Conservation (phyloP, 2,329 filamentous ascomycete genomes). For the Sphaerulina vaccinii region DNA sequence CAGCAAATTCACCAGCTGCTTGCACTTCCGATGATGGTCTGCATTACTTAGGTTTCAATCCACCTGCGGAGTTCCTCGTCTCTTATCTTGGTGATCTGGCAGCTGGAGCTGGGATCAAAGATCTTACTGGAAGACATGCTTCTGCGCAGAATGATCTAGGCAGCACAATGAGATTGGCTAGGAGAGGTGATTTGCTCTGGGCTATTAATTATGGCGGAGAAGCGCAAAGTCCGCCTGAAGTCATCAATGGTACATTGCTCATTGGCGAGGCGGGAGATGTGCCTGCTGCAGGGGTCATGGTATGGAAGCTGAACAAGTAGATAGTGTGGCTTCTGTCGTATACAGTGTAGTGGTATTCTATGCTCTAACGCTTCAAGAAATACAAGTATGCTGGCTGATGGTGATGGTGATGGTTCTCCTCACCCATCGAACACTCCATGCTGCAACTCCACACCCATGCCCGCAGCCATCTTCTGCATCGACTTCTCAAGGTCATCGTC, state of each 20-base stretch:
- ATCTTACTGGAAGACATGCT: constrained; percentile 19
- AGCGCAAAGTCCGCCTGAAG: constrained; percentile 16
- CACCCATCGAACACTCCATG: constrained; percentile 85
- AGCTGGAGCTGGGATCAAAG: constrained; percentile 19
- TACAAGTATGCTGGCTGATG: too few relatives aligned
- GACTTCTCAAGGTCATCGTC: constrained; percentile 88
- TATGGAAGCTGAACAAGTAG: constrained; percentile 28
- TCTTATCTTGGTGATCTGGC: constrained; percentile 26
- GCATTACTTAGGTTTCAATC: constrained; percentile 29
- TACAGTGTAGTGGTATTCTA: too few relatives aligned
- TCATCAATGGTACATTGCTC: constrained; percentile 21
- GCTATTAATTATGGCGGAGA: constrained; percentile 29
- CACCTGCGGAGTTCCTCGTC: constrained; percentile 23
- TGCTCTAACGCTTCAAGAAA: too few relatives aligned
- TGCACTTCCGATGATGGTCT: constrained; percentile 20
- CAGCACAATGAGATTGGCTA: constrained; percentile 22
- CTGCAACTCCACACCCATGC: constrained; percentile 87
- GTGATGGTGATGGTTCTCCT: too few relatives aligned
- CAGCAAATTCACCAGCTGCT: constrained; percentile 23
- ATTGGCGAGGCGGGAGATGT: constrained; percentile 20
- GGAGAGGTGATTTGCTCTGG: constrained; percentile 27
- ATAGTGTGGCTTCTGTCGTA: too few relatives aligned
- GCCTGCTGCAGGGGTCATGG: constrained; percentile 23
- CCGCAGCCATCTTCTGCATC: constrained; percentile 81
- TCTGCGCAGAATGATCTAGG: constrained; percentile 24